phyloP scores from a whole-genome alignment of 176 grass and related monocot species.

The Carex pumila region DNA sequence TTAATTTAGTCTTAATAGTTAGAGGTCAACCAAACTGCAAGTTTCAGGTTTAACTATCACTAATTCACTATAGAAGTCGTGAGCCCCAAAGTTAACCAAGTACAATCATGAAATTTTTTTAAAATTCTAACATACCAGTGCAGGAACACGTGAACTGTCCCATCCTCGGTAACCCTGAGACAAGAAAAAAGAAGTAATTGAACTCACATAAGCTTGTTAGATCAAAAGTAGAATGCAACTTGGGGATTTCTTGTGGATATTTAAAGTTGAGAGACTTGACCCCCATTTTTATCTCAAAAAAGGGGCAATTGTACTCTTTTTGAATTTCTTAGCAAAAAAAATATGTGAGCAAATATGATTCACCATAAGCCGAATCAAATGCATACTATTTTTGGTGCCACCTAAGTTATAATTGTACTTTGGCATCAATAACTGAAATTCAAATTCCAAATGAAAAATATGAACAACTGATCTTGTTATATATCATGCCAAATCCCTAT shows the following conservation, averaged over 20 bases:
- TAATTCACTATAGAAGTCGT: neutral
- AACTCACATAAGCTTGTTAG: slow-evolving; percentile 23
- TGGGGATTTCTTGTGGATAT: too few species aligned
- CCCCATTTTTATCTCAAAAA: neutral
- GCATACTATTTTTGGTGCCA: neutral
- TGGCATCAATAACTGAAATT: slow-evolving; percentile 1
- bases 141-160: slow-evolving; percentile 46
- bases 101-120: slow-evolving; percentile 5
- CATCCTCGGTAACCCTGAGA: slow-evolving; percentile 57
- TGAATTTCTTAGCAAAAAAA: neutral
- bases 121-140: slow-evolving; percentile 42
- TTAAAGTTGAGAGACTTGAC: too few species aligned
- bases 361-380: neutral
- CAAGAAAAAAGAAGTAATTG: slow-evolving; percentile 12
- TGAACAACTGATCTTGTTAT: slow-evolving; percentile 1
- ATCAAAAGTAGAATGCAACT: neutral
- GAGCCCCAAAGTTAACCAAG: neutral
- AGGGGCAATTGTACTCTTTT: neutral
- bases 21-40: neutral
- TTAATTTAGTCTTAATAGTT: neutral
- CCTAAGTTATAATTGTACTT: neutral
- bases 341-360: slow-evolving; percentile 5
- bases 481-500: neutral
- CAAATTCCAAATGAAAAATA: neutral
- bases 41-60: neutral